Evolutionary conservation across 768 basidiomycete genomes (phyloP), one percentile per base, ranked within the genome.

Genomic region (Asterophora parasitica): DNA sequence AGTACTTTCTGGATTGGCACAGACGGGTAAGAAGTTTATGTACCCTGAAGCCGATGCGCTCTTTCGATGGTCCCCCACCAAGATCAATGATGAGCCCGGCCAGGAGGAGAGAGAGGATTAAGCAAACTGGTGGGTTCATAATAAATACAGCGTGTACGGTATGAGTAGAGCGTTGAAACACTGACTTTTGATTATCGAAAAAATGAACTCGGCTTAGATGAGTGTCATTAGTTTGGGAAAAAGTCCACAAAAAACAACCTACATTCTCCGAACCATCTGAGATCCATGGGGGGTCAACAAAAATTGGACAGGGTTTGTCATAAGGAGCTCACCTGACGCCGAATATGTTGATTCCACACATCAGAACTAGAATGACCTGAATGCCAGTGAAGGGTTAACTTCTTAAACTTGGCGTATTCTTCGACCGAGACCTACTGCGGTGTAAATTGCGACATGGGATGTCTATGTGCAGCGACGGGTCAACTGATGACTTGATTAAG

Each of bases 31-130:
- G 3, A 23, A 23, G n/a, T 23, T 65, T 7, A 12, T 67, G 37
- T 44, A 82, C 81, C 46, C 74, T 76, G 70, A 88, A 88, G 0
- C 87, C 86, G 49, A 83, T 74, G 12, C 82, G 76, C 16, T 83
- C 75, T 53, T 77, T 73, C 46, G 75, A 55, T 3, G 89, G 88
- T 1, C 83, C 88, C 48, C 88, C 90, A 34, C 91, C 91, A 15
- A 87, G 76, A 54, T 88, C 84, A 50, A 92, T 74, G 50, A 88
- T 67, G 50, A 92, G 75, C 27, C 83, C 83, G 46, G 71, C 65
- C 33, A 83, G 44, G 42, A 86, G 72, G 28, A 85, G 66, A n/a
- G 77, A 74, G 36, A 75, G 75, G 39, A 86, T 85, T 44, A 84
- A 61, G n/a, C 64, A 54, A 30, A 84, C 81, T 83, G 9, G 37